Evolutionary conservation across 164 flowering plant genomes (phyloP).

Genomic region (Magnolia changhungtana): DNA sequence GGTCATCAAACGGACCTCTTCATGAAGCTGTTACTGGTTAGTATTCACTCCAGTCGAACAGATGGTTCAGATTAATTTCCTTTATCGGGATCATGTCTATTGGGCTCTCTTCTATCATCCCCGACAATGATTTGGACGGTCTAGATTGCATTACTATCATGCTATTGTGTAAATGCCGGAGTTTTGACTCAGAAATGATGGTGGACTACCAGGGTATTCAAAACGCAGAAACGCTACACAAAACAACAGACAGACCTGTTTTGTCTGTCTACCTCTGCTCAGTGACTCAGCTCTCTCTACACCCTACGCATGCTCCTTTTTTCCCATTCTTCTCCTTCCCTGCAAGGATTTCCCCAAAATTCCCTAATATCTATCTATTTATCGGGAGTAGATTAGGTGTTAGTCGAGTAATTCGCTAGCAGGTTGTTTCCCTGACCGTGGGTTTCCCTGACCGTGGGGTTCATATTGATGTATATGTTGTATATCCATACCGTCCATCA

Average conservation of each 20-base stretch:
- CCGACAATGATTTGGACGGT: not conserved
- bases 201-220: not conserved
- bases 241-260: not conserved
- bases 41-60: not conserved
- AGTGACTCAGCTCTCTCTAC: not conserved
- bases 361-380: not conserved
- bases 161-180: not conserved
- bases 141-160: not conserved
- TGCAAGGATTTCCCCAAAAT: conserved; percentile 11
- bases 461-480: too few relatives aligned
- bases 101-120: too few relatives aligned
- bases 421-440: too few relatives aligned
- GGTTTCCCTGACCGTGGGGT: too few relatives aligned
- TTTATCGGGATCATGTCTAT: too few relatives aligned
- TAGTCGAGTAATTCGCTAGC: too few relatives aligned
- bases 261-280: not conserved
- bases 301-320: not conserved
- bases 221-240: not conserved
- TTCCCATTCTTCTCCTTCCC: not conserved
- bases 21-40: not conserved
- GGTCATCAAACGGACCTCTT: not conserved
- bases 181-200: not conserved
- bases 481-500: too few relatives aligned
- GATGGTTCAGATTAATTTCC: too few relatives aligned
- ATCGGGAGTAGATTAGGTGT: too few relatives aligned